Evolutionary conservation across 768 basidiomycete genomes (phyloP).

Genomic region (Kwoniella sp.): DNA sequence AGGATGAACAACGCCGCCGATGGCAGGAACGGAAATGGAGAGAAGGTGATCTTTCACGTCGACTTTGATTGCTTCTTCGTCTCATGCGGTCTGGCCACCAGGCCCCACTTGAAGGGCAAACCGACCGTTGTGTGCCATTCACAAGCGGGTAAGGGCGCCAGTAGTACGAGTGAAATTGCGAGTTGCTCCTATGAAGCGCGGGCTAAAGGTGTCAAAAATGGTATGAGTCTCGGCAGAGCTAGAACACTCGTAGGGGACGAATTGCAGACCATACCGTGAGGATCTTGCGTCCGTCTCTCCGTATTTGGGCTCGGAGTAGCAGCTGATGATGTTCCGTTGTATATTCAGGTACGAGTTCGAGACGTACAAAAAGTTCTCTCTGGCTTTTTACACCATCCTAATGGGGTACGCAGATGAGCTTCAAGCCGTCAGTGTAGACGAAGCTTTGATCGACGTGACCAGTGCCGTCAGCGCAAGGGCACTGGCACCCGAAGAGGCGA

Average conservation of each 20-base stretch:
- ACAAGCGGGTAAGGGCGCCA: constrained; percentile 72
- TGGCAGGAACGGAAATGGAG: constrained; percentile 51
- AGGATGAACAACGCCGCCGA: constrained; percentile 13
- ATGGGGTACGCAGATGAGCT: constrained; percentile 87
- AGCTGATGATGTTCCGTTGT: constrained; percentile 13
- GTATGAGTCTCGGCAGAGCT: constrained; percentile 69
- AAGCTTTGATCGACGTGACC: constrained; percentile 89
- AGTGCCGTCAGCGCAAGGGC: constrained; percentile 52
- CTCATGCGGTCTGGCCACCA: constrained; percentile 76
- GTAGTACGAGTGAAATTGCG: constrained; percentile 87
- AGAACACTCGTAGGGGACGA: constrained; percentile 47
- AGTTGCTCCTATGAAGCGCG: constrained; percentile 93
- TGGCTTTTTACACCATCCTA: constrained; percentile 89
- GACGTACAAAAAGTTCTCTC: constrained; percentile 80
- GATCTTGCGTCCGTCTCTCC: background rate
- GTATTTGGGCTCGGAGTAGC: too few species aligned
- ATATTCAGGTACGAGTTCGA: constrained; percentile 78
- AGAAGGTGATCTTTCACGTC: constrained; percentile 60
- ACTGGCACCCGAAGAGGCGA: constrained; percentile 41
- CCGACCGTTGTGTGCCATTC: constrained; percentile 96
- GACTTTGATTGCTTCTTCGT: constrained; percentile 96
- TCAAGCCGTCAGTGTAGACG: constrained; percentile 94
- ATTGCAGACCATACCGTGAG: constrained; percentile 60
- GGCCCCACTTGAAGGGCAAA: constrained; percentile 81
- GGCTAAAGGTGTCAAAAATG: constrained; percentile 81